These are phyloP conservation scores for Platismatia glauca DNA, from an alignment of 495 filamentous ascomycete genomes.

Conservation along the genomic window DNA sequence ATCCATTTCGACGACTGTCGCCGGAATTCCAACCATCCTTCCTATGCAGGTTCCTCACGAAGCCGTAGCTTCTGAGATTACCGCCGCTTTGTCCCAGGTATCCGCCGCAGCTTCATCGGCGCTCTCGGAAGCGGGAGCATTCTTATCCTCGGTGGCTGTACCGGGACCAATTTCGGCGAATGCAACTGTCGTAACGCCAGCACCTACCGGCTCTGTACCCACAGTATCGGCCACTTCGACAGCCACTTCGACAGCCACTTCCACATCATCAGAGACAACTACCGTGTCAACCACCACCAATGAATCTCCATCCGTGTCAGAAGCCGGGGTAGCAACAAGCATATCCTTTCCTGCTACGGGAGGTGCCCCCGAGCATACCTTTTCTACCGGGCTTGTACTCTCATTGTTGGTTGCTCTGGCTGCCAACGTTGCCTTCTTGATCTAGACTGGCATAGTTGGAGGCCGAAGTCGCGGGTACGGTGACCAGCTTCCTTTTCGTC, in stretches of 20 bases:
- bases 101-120: background rate
- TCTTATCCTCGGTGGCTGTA: background rate
- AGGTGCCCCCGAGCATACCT: background rate
- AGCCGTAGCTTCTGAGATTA: background rate
- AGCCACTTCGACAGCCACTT: background rate
- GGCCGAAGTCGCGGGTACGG: background rate
- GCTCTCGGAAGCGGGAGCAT: background rate
- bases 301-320: background rate
- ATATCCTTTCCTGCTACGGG: background rate
- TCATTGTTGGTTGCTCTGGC: constrained; percentile 1
- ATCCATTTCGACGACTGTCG: background rate
- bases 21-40: background rate
- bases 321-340: background rate
- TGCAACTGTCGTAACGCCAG: background rate
- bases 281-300: constrained; percentile 4
- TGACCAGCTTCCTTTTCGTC: background rate
- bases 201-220: background rate
- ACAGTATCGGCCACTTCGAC: background rate
- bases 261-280: background rate
- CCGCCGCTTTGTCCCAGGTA: constrained; percentile 4
- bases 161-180: background rate
- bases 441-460: background rate
- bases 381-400: background rate
- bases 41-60: background rate
- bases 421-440: constrained; percentile 11